phyloP scores from a whole-genome alignment of 2,329 filamentous ascomycete species.

The Talaromyces islandicus region DNA sequence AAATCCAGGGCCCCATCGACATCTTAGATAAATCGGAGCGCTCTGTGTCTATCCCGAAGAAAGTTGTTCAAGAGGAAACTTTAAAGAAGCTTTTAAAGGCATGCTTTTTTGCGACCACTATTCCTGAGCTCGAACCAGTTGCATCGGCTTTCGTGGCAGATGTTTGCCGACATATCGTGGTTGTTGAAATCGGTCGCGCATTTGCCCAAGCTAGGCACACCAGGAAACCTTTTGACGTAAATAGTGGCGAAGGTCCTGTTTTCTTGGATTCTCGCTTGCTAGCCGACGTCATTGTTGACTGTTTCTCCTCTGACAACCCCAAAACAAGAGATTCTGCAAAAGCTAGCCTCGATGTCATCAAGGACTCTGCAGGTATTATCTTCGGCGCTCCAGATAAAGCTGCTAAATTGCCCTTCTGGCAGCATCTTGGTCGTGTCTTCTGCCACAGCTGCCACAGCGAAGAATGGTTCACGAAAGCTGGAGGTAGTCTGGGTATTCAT shows the following conservation, averaged over 20 bases:
- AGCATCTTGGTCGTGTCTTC: conserved; percentile 73
- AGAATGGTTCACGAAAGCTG: conserved; percentile 97
- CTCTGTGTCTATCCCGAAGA: conserved; percentile 79
- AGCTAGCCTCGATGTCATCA: conserved; percentile 68
- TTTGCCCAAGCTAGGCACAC: conserved; percentile 73
- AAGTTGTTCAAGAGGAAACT: conserved; percentile 72
- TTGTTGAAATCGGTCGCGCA: conserved; percentile 83
- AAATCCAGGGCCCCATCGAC: conserved; percentile 62
- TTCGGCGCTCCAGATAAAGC: conserved; percentile 70
- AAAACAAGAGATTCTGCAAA: conserved; percentile 79
- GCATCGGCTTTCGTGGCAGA: conserved; percentile 71
- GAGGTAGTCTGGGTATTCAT: conserved; percentile 83
- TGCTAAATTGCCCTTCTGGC: conserved; percentile 76
- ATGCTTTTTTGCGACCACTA: conserved; percentile 74
- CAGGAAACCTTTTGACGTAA: conserved; percentile 74
- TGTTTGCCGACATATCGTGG: conserved; percentile 80
- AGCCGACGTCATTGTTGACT: conserved; percentile 84
- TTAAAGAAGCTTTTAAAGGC: conserved; percentile 86
- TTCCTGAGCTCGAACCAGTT: conserved; percentile 72
- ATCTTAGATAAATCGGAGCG: conserved; percentile 70
- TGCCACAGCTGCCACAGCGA: conserved; percentile 95
- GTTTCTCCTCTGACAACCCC: conserved; percentile 75
- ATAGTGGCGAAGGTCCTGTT: conserved; percentile 78
- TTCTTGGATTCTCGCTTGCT: conserved; percentile 81
- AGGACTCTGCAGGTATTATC: conserved; percentile 68